Evolutionary conservation across 2,329 filamentous ascomycete species (phyloP).

Genomic region (Sphaerulina populicola): DNA sequence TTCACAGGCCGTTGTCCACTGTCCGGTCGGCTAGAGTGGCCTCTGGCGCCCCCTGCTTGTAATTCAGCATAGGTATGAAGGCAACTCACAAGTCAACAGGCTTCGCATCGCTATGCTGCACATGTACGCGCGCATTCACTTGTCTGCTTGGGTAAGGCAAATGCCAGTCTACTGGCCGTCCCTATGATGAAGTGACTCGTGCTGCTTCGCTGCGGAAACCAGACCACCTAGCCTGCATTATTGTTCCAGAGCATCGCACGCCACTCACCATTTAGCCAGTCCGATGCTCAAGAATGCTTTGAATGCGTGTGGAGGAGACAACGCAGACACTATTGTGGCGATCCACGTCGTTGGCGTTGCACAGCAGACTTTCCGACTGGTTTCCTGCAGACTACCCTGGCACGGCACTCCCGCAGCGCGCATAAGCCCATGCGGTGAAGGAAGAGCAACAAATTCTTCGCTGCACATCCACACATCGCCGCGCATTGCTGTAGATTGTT

Average conservation of each 20-base stretch:
- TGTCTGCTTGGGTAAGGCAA: neutral
- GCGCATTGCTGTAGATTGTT: neutral
- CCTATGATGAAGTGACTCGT: neutral
- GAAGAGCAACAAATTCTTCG: slow-evolving; percentile 2
- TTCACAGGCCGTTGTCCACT: neutral
- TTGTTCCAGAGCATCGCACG: neutral
- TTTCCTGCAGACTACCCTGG: neutral
- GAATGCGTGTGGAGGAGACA: neutral
- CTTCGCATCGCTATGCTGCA: neutral
- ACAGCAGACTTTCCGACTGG: slow-evolving; percentile 10
- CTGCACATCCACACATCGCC: neutral
- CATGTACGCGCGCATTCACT: neutral
- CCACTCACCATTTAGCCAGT: neutral
- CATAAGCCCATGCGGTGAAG: slow-evolving; percentile 8
- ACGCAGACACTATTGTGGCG: neutral
- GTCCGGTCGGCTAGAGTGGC: neutral
- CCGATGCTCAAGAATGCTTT: neutral
- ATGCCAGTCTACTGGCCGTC: neutral
- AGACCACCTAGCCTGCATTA: neutral
- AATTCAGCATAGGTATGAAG: slow-evolving; percentile 1
- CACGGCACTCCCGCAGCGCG: slow-evolving; percentile 1
- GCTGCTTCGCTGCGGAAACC: neutral
- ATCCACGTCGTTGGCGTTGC: slow-evolving; percentile 4
- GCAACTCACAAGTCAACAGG: slow-evolving; percentile 3
- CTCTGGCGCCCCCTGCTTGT: neutral